Evolutionary conservation across 1,139 yeast genomes (phyloP), one percentile per base, ranked within the genome.

Genomic region (Debaryomycetaceae sp.): DNA sequence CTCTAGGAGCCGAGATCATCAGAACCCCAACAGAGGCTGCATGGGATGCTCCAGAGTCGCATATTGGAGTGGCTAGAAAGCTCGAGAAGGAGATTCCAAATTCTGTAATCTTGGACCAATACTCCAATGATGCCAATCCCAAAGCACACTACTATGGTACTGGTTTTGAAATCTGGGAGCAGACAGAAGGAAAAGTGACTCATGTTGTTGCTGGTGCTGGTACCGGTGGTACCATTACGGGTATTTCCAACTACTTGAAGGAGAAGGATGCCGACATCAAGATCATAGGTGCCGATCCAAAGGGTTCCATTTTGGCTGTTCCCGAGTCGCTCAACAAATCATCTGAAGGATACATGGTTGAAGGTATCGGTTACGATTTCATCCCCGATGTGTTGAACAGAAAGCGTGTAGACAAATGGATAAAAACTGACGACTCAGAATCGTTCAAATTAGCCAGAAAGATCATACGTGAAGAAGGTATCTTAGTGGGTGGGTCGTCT

Each of bases 1-100:
- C 96, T 4, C 75, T 88, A 47, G 96, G 96, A 44, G 96, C 96
- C 36, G 96, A 87, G 64, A 87, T 88, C 62, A 86, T 88, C 53
- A 81, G 96, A 73, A 88, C 96, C 17, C 96, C 96, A 43, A 88
- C 95, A 39, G 95, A 86, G 59, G 96, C 96, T 38, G 96, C 96
- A 1, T 88, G 91, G 89, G 96, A 88, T 60, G 80, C 95, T 41
- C 96, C 96, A 41, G 96, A 88, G 66, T 84, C 93, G 36, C 96
- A 88, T 60, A 87, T 88, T 63, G 96, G 96, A 52, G 96, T 88
- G 38, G 96, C 96, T 45, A 80, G 74, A 62, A 83, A 83, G 55
- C 75, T 88, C 59, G 90, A 87, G 63, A 81, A 81, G 66, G 96
- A 88, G 65, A 87, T 88, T 55, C 93, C 95, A 47, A 86, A 87